Percentiles rank a stretch among this genome's conserved stretches.
These are phyloP conservation scores for Trypanosomatidae sp. DNA, from an alignment of 208 protist species.

Conservation along the genomic window DNA sequence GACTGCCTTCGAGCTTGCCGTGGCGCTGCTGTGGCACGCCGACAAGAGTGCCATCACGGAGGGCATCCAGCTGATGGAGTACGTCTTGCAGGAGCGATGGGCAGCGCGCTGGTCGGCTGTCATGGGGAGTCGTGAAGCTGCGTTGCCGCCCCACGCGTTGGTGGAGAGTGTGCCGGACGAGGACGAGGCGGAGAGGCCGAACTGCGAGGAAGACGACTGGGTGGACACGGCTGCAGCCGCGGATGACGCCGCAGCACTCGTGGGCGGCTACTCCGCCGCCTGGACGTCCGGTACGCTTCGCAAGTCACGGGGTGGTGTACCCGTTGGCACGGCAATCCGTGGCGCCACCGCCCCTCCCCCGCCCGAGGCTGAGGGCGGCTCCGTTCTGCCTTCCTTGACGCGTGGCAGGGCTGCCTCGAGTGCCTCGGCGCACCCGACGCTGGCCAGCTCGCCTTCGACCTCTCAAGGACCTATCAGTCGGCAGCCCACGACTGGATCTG, in stretches of 20 bases:
- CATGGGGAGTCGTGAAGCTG: too few species aligned
- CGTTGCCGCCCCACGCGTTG: neutral
- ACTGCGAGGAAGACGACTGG: neutral
- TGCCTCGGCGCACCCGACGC: neutral
- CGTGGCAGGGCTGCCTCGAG: too few species aligned
- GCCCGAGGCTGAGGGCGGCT: conserved; percentile 19
- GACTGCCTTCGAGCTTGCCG: conserved; percentile 58
- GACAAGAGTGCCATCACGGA: conserved; percentile 46
- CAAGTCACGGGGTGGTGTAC: too few species aligned
- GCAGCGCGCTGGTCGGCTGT: conserved; percentile 34
- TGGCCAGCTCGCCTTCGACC: neutral
- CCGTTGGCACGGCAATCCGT: conserved; percentile 7
- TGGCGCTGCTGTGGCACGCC: conserved; percentile 66
- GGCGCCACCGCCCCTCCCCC: conserved; percentile 25
- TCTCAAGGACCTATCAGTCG: neutral
- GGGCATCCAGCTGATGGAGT: conserved; percentile 73
- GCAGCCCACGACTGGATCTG: neutral
- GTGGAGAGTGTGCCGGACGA: neutral
- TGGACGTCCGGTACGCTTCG: too few species aligned
- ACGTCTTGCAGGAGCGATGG: conserved; percentile 53
- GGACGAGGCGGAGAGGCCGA: neutral
- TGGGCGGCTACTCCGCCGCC: too few species aligned
- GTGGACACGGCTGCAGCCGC: neutral
- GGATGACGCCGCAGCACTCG: too few species aligned
- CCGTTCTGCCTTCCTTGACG: conserved; percentile 9